Percentiles rank a stretch among this genome's conserved stretches.
These are phyloP conservation scores for Tetrapisispora fleetii DNA, from an alignment of 805 yeast genomes.

Conservation along the genomic window DNA sequence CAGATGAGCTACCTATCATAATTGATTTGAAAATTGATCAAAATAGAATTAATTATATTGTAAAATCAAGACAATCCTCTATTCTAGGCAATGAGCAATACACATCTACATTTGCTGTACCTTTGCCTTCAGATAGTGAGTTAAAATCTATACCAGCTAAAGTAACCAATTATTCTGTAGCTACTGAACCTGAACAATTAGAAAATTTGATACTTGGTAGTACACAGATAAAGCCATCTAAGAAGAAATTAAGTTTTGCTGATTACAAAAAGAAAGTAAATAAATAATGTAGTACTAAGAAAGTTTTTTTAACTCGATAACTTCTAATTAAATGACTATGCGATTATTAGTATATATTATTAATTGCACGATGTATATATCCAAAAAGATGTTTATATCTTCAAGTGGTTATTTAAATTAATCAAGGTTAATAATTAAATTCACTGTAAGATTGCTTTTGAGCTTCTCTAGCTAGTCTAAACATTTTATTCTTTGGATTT, in stretches of 20 bases:
- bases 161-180: background rate
- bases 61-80: background rate
- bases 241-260: conserved; percentile 30
- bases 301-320: background rate
- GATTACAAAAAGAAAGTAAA: conserved; percentile 27
- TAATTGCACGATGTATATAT: background rate
- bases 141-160: background rate
- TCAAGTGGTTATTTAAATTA: background rate
- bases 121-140: background rate
- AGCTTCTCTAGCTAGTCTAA: conserved; percentile 62
- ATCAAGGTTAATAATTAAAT: conserved; percentile 42
- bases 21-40: conserved; percentile 1
- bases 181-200: background rate
- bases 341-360: too few species aligned
- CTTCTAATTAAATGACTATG: background rate
- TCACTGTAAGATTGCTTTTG: conserved; percentile 57
- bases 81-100: background rate
- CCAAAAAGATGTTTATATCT: background rate
- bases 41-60: background rate
- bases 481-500: conserved; percentile 63
- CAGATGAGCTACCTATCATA: conserved; percentile 14
- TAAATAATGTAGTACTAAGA: conserved; percentile 3
- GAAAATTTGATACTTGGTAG: background rate
- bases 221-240: conserved; percentile 5
- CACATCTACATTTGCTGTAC: background rate